A percentile compares a stretch with the other conserved stretches of the same genome.
These are phyloP conservation scores for Clavispora vitiphila DNA, from an alignment of 805 yeast genomes.

Conservation along the genomic window DNA sequence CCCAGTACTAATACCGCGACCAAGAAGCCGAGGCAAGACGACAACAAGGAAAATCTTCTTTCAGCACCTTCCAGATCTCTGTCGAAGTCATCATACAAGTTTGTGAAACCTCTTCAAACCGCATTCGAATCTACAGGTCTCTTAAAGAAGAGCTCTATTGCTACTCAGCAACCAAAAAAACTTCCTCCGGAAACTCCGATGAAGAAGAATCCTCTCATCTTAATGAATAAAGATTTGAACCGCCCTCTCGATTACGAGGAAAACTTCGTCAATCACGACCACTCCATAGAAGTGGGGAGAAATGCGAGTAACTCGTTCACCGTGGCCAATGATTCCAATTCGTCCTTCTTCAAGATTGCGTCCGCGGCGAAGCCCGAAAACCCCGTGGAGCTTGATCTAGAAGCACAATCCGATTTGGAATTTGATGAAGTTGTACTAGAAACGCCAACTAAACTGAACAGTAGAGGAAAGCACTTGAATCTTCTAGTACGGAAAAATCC, in stretches of 20 bases:
- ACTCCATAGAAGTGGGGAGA: conserved; percentile 38
- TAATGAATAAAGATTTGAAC: conserved; percentile 21
- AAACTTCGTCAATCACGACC: conserved; percentile 11
- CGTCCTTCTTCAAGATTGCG: conserved; percentile 29
- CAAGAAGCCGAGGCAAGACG: conserved; percentile 10
- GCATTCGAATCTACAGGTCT: conserved; percentile 78
- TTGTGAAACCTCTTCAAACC: conserved; percentile 79
- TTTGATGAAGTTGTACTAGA: conserved; percentile 23
- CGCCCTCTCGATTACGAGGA: conserved; percentile 9
- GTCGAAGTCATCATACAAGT: conserved; percentile 43
- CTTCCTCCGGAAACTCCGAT: conserved; percentile 43
- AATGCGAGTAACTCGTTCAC: conserved; percentile 17
- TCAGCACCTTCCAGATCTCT: conserved; percentile 1
- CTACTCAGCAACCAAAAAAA: conserved; percentile 13
- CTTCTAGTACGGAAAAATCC: conserved; percentile 2
- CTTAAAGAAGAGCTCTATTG: conserved; percentile 42
- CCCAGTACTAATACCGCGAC: neutral
- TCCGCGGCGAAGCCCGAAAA: conserved; percentile 13
- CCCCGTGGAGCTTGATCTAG: conserved; percentile 17
- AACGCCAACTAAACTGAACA: conserved; percentile 32
- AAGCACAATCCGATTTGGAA: conserved; percentile 17
- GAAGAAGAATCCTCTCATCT: conserved; percentile 36
- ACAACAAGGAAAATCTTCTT: conserved; percentile 33
- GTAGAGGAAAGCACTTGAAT: conserved; percentile 10
- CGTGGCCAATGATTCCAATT: conserved; percentile 27